A percentile compares a stretch with the other conserved stretches of the same genome.
Evolutionary conservation across 805 yeast species (phyloP).

Genomic region (Barnettozyma populi): DNA sequence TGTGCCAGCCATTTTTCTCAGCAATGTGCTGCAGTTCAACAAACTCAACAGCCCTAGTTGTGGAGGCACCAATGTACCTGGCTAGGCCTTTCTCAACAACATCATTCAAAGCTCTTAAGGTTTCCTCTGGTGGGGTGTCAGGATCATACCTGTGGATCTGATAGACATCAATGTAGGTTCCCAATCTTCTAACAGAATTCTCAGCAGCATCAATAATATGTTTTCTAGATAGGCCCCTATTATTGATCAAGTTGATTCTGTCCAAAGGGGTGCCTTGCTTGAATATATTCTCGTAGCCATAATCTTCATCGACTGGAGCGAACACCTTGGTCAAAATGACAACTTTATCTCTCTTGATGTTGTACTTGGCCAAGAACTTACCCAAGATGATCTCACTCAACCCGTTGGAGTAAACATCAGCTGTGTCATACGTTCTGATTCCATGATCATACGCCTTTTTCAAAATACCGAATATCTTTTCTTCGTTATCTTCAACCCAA

Average conservation of each 20-base stretch:
- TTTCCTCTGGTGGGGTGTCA: conserved; percentile 29
- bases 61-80: conserved; percentile 34
- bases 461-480: conserved; percentile 34
- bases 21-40: conserved; percentile 49
- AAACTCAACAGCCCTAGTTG: conserved; percentile 52
- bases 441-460: conserved; percentile 43
- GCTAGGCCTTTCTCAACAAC: background rate
- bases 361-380: conserved; percentile 42
- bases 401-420: conserved; percentile 36
- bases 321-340: background rate
- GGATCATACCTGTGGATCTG: conserved; percentile 53
- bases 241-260: conserved; percentile 25
- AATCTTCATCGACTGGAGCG: background rate
- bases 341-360: conserved; percentile 42
- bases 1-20: conserved; percentile 31
- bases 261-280: conserved; percentile 15
- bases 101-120: background rate
- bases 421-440: conserved; percentile 45
- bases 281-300: conserved; percentile 19
- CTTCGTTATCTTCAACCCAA: conserved; percentile 44
- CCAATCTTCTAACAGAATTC: conserved; percentile 39
- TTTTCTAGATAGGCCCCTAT: conserved; percentile 37
- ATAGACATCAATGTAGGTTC: conserved; percentile 47
- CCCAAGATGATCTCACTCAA: conserved; percentile 28
- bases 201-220: conserved; percentile 30